A percentile compares a stretch with the other conserved stretches of the same genome.
phyloP scores from a whole-genome alignment of 305 asterid genomes.

The Fraxinus greggii region DNA sequence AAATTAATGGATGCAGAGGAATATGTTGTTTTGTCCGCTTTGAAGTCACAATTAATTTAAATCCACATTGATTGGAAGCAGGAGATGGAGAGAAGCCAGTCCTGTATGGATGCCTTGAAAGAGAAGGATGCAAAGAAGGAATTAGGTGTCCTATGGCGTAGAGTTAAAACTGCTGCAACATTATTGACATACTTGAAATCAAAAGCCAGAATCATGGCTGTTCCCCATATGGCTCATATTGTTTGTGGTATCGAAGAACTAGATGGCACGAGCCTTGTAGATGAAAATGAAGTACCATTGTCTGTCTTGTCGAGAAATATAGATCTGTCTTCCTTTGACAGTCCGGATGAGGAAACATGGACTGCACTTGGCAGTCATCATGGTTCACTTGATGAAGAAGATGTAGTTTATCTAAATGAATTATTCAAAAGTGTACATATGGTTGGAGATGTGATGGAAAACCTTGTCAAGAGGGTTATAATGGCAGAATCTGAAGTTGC shows the following conservation, averaged over 20 bases:
- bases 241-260: conserved; percentile 70
- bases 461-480: conserved; percentile 77
- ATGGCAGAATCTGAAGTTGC: conserved; percentile 86
- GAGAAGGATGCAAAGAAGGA: conserved; percentile 71
- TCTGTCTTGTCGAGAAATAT: conserved; percentile 63
- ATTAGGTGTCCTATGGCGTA: conserved; percentile 68
- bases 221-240: conserved; percentile 71
- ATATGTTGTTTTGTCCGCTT: conserved; percentile 39
- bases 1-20: conserved; percentile 70
- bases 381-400: conserved; percentile 61
- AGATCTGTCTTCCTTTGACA: conserved; percentile 54
- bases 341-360: conserved; percentile 59
- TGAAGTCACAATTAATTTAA: conserved; percentile 45
- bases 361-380: conserved; percentile 49
- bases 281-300: conserved; percentile 64
- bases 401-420: conserved; percentile 60
- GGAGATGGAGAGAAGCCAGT: conserved; percentile 65
- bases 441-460: conserved; percentile 90
- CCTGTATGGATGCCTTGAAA: conserved; percentile 67
- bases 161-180: conserved; percentile 80
- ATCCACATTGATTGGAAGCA: conserved; percentile 57
- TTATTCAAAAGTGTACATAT: conserved; percentile 68
- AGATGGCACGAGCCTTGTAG: conserved; percentile 77
- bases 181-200: conserved; percentile 80
- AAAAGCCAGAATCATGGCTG: conserved; percentile 73